Conservation (phyloP, 768 basidiomycete genomes). For the Mycena kentingensis region DNA sequence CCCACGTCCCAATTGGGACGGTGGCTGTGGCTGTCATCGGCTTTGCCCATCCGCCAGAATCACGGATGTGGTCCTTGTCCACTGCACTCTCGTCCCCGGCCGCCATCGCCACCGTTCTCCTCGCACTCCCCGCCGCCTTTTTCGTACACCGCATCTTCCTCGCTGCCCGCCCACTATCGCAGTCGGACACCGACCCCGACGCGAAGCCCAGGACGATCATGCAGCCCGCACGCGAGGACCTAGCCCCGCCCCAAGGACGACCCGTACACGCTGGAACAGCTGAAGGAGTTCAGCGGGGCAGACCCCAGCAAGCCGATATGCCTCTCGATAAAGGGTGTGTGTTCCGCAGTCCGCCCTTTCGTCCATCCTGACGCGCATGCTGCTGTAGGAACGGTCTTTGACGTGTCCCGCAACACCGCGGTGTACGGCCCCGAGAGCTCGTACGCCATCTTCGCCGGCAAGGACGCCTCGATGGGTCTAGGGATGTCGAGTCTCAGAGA, state of each 20-base stretch:
- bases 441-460: slow-evolving; percentile 89
- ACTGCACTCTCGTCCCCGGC: too few species aligned
- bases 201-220: slow-evolving; percentile 60
- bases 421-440: slow-evolving; percentile 84
- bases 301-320: slow-evolving; percentile 73
- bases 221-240: slow-evolving; percentile 63
- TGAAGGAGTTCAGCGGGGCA: slow-evolving; percentile 73
- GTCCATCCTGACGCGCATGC: background rate
- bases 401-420: slow-evolving; percentile 82
- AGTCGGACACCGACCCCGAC: too few species aligned
- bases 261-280: slow-evolving; percentile 68
- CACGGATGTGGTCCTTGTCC: too few species aligned
- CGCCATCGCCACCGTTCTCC: too few species aligned
- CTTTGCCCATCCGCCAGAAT: too few species aligned
- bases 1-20: too few species aligned
- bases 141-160: too few species aligned
- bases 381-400: slow-evolving; percentile 89
- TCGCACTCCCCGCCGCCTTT: too few species aligned
- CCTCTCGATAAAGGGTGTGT: slow-evolving; percentile 87
- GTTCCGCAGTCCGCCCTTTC: background rate
- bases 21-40: too few species aligned
- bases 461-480: slow-evolving; percentile 87
- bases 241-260: slow-evolving; percentile 76
- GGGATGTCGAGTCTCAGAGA: slow-evolving; percentile 86
- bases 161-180: too few species aligned